These are phyloP conservation scores for Fraxinus paxiana DNA, from an alignment of 305 asterid genomes.

Conservation along the genomic window DNA sequence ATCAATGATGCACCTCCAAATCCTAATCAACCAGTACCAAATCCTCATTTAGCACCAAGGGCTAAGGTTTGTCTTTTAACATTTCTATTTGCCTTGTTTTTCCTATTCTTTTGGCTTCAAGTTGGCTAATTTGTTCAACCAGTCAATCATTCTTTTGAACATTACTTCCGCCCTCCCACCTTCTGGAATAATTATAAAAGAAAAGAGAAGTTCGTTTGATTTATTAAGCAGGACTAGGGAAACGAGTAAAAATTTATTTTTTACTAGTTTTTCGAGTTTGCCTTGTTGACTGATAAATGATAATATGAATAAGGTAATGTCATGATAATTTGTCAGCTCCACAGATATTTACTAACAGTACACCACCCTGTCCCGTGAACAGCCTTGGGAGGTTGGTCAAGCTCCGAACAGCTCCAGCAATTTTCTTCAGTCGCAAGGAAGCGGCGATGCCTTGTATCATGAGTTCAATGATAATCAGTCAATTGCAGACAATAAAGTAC, in stretches of 20 bases:
- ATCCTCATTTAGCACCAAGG: slow-evolving; percentile 61
- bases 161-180: not conserved
- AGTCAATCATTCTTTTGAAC: not conserved
- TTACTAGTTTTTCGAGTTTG: not conserved
- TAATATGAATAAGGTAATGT: not conserved
- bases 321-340: not conserved
- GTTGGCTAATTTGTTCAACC: not conserved
- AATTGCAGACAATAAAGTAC: slow-evolving; percentile 43
- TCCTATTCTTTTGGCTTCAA: not conserved
- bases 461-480: slow-evolving; percentile 38
- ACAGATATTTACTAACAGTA: slow-evolving; percentile 7
- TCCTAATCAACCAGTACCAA: slow-evolving; percentile 79
- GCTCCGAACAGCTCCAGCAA: slow-evolving; percentile 43
- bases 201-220: not conserved
- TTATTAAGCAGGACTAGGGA: not conserved
- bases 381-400: slow-evolving; percentile 86
- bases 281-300: not conserved
- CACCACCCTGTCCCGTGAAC: slow-evolving; percentile 22
- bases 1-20: slow-evolving; percentile 90
- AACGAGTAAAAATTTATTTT: not conserved
- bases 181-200: not conserved
- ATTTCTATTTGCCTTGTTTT: slow-evolving; percentile 1
- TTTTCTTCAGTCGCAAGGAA: slow-evolving; percentile 44
- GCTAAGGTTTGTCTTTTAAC: slow-evolving; percentile 55
- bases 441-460: slow-evolving; percentile 29